Evolutionary conservation across 495 filamentous ascomycete genomes (phyloP).

Genomic region (Penicillium chermesinum): DNA sequence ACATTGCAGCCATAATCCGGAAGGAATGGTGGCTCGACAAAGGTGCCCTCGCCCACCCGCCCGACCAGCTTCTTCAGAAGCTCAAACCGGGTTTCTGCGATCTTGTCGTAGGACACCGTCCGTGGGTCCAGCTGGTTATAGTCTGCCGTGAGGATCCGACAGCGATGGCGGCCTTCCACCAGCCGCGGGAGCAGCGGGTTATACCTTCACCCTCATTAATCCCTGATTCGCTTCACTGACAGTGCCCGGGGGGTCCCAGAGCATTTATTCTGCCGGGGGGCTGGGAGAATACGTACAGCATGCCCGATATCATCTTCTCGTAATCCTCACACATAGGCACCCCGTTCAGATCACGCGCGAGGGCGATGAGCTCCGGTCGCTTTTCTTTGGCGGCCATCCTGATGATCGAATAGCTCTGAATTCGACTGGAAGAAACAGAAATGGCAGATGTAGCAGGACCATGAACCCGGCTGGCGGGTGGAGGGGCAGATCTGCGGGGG

Average conservation of each 20-base stretch:
- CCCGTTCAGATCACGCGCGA: slow-evolving; percentile 35
- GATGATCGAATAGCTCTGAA: too few species aligned
- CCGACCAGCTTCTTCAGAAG: slow-evolving; percentile 41
- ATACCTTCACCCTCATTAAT: too few species aligned
- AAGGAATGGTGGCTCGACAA: slow-evolving; percentile 47
- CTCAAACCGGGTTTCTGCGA: slow-evolving; percentile 28
- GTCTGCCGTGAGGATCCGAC: slow-evolving; percentile 37
- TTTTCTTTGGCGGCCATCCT: slow-evolving; percentile 39
- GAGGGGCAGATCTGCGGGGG: too few species aligned
- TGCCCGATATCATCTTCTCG: slow-evolving; percentile 52
- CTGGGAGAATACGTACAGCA: slow-evolving; percentile 44
- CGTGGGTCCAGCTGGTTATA: slow-evolving; percentile 46
- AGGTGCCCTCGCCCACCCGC: slow-evolving; percentile 36
- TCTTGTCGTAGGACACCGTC: slow-evolving; percentile 31
- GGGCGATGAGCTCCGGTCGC: slow-evolving; percentile 39
- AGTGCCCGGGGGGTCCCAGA: too few species aligned
- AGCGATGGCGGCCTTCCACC: slow-evolving; percentile 38
- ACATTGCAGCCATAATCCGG: slow-evolving; percentile 56
- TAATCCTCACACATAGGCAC: slow-evolving; percentile 47
- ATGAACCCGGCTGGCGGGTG: too few species aligned
- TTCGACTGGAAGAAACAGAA: too few species aligned
- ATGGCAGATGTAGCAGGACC: too few species aligned
- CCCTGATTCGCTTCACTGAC: too few species aligned
- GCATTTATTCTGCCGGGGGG: too few species aligned
- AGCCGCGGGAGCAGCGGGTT: slow-evolving; percentile 39